Evolutionary conservation across 116 monocot genomes (phyloP), one percentile per base, ranked within the genome.

Genomic region (Zostera marina): DNA sequence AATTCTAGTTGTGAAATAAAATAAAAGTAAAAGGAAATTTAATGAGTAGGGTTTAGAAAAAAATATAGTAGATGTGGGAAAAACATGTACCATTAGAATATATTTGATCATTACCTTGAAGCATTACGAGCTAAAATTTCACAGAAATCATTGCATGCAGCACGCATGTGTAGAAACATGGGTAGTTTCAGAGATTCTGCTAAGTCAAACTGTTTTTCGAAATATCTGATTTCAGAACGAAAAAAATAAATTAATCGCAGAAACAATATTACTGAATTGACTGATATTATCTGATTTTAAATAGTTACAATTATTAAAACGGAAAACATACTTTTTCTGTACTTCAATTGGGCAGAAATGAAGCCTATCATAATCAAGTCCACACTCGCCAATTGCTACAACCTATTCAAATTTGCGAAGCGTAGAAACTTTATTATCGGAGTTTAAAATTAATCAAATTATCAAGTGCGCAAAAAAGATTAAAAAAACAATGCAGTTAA

Each of bases 161-260:
- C 98, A 43, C 98, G 90, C 98, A 99, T 99, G 63, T 99, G 98
- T 26, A 99, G 73, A 77, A 99, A 99, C 98, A 99, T 99, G 44
- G 98, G 98, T 43, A 99, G 64, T 66, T 85, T 77, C 70, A 90
- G 61, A 47, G 62, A 42, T 71, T 86, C 78, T 52, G 91, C 98
- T 66, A 99, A 73, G 55, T 87, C 80, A 81, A 99, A 99, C 72
- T 99, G 98, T 64, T 72, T 89, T 63, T 77, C 74, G 58, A 98
- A 98, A 62, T 98, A 98, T 81, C 98, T 98, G 67, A 61, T n/a
- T 60, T 15, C 45, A 53, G 21, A 63, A 39, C n/a, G n/a, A 51
- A 17, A 63, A 42, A 42, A 9, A 59, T 15, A 20, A 43, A n/a
- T 22, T 43, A 20, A 32, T 32, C 32, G 0, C 32, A 32, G 32